phyloP scores from a whole-genome alignment of 208 protist genomes.

The Herpetomonas samuelpessoai region DNA sequence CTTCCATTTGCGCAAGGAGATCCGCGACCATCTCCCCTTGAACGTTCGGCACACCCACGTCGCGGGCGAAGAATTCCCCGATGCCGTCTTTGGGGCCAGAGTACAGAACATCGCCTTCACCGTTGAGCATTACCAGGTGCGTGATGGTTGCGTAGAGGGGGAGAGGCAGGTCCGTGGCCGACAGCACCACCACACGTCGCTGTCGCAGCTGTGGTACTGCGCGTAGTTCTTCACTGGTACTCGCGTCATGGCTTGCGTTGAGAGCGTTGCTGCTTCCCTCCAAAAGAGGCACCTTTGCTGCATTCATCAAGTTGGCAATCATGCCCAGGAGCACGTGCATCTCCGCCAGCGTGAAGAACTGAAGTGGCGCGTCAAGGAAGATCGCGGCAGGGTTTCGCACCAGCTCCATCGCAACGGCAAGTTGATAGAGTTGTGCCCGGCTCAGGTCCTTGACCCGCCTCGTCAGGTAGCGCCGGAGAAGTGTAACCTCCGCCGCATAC shows the following conservation, averaged over 20 bases:
- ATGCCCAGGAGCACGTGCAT: conserved; percentile 10
- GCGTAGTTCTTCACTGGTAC: background rate
- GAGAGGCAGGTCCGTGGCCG: conserved; percentile 25
- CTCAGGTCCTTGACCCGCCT: conserved; percentile 6
- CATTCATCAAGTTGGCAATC: conserved; percentile 9
- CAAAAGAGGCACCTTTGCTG: no score
- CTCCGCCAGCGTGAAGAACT: conserved; percentile 16
- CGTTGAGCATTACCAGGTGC: conserved; percentile 35
- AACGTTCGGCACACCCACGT: conserved; percentile 21
- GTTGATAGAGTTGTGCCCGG: conserved; percentile 19
- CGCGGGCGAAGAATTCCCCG: conserved; percentile 32
- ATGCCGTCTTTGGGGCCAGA: conserved; percentile 23
- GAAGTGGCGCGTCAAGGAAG: conserved; percentile 20
- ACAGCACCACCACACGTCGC: conserved; percentile 13
- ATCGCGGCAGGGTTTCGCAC: conserved; percentile 23
- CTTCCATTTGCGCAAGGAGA: conserved; percentile 38
- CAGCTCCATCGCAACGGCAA: conserved; percentile 29
- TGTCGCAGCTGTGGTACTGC: background rate
- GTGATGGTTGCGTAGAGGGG: conserved; percentile 32
- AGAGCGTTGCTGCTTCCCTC: background rate
- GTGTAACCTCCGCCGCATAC: conserved; percentile 4
- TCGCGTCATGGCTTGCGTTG: background rate
- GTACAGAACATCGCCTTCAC: conserved; percentile 33
- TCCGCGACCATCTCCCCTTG: conserved; percentile 41
- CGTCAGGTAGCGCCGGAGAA: conserved; percentile 13